Evolutionary conservation across 2,329 filamentous ascomycete species (phyloP).

Genomic region (Pseudogymnoascus sp.): DNA sequence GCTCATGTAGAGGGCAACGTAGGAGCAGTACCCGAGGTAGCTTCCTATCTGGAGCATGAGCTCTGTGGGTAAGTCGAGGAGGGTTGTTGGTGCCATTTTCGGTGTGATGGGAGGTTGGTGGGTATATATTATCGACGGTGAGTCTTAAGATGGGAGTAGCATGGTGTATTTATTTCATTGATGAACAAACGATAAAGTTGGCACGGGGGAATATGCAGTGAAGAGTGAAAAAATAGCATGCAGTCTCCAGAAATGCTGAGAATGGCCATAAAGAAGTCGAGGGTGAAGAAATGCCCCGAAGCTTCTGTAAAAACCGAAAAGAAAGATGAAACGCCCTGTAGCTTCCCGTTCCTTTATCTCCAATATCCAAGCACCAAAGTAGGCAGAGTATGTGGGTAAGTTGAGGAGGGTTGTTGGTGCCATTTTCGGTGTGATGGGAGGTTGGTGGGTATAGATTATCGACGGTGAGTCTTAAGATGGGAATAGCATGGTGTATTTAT

Average conservation of each 20-base stretch:
- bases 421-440: neutral
- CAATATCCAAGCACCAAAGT: neutral
- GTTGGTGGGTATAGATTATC: neutral
- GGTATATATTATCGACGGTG: neutral
- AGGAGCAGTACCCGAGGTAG: neutral
- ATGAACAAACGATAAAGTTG: neutral
- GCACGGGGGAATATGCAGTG: neutral
- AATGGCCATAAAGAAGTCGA: neutral
- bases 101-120: neutral
- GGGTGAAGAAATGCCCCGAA: neutral
- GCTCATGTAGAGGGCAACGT: neutral
- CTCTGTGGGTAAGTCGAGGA: neutral
- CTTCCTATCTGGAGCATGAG: neutral
- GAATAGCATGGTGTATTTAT: neutral
- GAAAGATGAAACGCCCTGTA: neutral
- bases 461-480: neutral
- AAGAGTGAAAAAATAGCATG: neutral
- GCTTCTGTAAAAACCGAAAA: neutral
- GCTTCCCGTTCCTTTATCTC: neutral
- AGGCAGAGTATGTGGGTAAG: neutral
- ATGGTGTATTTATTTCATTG: neutral
- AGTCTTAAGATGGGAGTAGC: neutral
- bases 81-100: neutral
- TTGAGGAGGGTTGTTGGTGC: neutral
- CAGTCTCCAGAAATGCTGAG: neutral